phyloP scores from a whole-genome alignment of 257 asterid species.

The Osmanthus fragrans region DNA sequence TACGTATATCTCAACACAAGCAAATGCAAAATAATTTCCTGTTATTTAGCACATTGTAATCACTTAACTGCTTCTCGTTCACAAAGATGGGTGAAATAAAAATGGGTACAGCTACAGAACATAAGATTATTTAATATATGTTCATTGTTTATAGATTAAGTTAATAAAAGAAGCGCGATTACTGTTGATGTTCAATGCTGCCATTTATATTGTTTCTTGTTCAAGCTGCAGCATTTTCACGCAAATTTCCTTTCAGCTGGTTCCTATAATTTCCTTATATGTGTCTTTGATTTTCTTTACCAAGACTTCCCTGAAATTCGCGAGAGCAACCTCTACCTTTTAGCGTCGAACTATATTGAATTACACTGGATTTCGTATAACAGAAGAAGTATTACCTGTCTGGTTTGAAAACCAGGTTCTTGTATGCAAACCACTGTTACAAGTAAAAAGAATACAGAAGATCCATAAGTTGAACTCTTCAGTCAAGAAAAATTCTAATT shows the following conservation, averaged over 20 bases:
- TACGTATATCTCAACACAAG: neutral
- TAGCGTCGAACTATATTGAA: neutral
- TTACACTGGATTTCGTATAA: neutral
- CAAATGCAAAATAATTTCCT: neutral
- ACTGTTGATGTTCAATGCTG: conserved; percentile 7
- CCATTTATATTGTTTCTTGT: conserved; percentile 4
- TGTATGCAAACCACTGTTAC: conserved; percentile 82
- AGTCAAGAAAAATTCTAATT: neutral
- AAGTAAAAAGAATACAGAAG: conserved; percentile 13
- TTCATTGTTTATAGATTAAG: neutral
- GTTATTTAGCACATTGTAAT: neutral
- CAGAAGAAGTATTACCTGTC: conserved; percentile 48
- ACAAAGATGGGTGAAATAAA: neutral
- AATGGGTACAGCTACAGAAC: neutral
- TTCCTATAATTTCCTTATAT: conserved; percentile 64
- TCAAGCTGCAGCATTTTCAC: neutral
- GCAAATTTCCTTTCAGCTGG: conserved; percentile 36
- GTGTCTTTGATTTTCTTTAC: conserved; percentile 56
- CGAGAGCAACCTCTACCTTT: neutral
- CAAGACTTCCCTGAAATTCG: conserved; percentile 69
- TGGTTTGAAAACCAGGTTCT: conserved; percentile 61
- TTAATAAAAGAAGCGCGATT: neutral
- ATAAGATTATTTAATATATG: neutral
- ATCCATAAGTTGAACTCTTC: conserved; percentile 8
- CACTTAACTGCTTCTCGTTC: neutral